Conservation (phyloP, 2,329 filamentous ascomycete genomes). For the Colletotrichum sp. region DNA sequence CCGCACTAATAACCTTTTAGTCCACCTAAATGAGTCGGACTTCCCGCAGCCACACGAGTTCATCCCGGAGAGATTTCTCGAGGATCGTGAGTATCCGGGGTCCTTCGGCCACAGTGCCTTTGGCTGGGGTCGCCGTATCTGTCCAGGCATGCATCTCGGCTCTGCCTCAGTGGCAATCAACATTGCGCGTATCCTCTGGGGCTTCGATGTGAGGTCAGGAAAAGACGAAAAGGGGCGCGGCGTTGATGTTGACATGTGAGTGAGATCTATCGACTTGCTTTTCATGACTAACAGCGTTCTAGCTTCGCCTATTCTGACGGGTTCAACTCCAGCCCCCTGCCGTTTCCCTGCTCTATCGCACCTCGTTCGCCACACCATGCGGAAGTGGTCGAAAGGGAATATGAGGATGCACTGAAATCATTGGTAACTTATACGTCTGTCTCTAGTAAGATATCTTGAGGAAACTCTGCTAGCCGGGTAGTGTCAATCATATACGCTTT, state of each 20-base stretch:
- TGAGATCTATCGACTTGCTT: not conserved
- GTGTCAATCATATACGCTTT: not conserved
- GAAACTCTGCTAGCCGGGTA: too few relatives aligned
- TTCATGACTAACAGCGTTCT: not conserved
- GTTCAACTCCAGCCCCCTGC: conserved; percentile 46
- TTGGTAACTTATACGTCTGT: conserved; percentile 30
- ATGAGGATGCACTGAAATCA: conserved; percentile 25
- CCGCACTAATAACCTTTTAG: conserved; percentile 16
- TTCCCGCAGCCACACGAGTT: conserved; percentile 46
- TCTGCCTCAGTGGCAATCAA: conserved; percentile 52
- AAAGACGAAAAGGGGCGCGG: conserved; percentile 15
- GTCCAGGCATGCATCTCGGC: conserved; percentile 54
- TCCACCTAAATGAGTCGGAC: conserved; percentile 45
- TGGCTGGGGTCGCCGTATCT: conserved; percentile 47
- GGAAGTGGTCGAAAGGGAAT: conserved; percentile 36
- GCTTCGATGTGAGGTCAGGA: conserved; percentile 43
- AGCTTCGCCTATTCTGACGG: conserved; percentile 47
- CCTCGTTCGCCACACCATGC: conserved; percentile 36
- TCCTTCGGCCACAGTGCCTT: conserved; percentile 44
- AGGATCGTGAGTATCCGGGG: conserved; percentile 39
- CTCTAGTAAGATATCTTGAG: conserved; percentile 25
- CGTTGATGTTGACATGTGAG: conserved; percentile 45
- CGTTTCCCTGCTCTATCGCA: conserved; percentile 44
- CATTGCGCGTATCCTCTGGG: conserved; percentile 58
- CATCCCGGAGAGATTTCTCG: conserved; percentile 38